A percentile compares a stretch with the other conserved stretches of the same genome.
Evolutionary conservation across 768 basidiomycete genomes (phyloP).

Genomic region (Asterophora parasitica): DNA sequence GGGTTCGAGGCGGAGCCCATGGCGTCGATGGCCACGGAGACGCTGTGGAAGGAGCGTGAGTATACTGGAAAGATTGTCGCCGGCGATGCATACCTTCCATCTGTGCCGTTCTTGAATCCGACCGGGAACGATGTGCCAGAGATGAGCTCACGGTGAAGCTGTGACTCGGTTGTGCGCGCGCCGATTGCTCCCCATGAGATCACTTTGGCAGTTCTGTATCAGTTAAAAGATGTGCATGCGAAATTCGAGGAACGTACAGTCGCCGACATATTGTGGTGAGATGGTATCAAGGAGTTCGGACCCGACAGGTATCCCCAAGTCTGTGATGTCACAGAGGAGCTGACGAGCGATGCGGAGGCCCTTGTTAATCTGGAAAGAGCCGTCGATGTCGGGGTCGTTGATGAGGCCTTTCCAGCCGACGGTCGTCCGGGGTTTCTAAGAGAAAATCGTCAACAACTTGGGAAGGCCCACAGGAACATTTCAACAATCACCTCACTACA

Average conservation of each 20-base stretch:
- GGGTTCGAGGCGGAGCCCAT: constrained; percentile 83
- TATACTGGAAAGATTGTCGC: constrained; percentile 45
- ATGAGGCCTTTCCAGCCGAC: too few relatives aligned
- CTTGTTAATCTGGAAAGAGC: too few relatives aligned
- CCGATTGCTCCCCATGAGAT: constrained; percentile 96
- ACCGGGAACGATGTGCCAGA: constrained; percentile 97
- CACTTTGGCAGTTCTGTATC: too few relatives aligned
- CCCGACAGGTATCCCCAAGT: constrained; percentile 88
- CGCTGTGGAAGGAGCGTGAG: constrained; percentile 39
- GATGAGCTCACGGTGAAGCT: constrained; percentile 94
- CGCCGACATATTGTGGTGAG: constrained; percentile 78
- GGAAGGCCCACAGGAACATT: too few relatives aligned
- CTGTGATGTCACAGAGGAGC: too few relatives aligned
- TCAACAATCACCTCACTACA: constrained; percentile 31
- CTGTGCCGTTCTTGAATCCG: constrained; percentile 99
- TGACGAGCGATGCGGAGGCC: constrained; percentile 85
- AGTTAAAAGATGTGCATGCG: too few relatives aligned
- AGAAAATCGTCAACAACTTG: too few relatives aligned
- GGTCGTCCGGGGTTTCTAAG: too few relatives aligned
- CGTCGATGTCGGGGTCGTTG: too few relatives aligned
- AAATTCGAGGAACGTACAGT: constrained; percentile 53
- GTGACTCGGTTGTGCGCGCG: constrained; percentile 94
- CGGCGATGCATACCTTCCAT: too few relatives aligned
- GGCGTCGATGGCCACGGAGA: too few relatives aligned
- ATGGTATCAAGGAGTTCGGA: constrained; percentile 85